Evolutionary conservation across 192 early-diverging fungal species (phyloP).

Genomic region (Coemansia sp.): DNA sequence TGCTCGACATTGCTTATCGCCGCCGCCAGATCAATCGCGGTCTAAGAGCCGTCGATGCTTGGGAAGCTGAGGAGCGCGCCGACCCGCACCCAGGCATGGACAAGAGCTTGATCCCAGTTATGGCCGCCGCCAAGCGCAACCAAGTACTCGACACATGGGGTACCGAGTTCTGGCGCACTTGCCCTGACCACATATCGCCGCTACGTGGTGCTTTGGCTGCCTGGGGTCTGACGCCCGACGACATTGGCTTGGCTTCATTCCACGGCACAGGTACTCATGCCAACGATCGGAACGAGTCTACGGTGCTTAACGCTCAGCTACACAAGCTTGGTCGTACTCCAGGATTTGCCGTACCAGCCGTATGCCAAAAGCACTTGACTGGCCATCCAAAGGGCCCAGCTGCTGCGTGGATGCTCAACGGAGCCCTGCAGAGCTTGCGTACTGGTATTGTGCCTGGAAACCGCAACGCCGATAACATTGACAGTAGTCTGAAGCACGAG

Average conservation of each 20-base stretch:
- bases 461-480: constrained; percentile 67
- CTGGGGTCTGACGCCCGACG: constrained; percentile 88
- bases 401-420: constrained; percentile 97
- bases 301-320: constrained; percentile 82
- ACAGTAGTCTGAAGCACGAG: constrained; percentile 69
- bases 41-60: constrained; percentile 13
- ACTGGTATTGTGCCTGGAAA: constrained; percentile 91
- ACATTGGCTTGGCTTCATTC: constrained; percentile 93
- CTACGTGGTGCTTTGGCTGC: constrained; percentile 84
- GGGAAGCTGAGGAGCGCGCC: constrained; percentile 18
- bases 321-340: constrained; percentile 81
- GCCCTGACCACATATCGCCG: constrained; percentile 65
- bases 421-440: constrained; percentile 81
- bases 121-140: constrained; percentile 60
- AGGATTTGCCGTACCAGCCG: constrained; percentile 75
- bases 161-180: constrained; percentile 78
- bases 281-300: constrained; percentile 95
- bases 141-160: constrained; percentile 78
- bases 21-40: constrained; percentile 65
- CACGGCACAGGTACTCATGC: constrained; percentile 94
- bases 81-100: neutral
- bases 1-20: constrained; percentile 85
- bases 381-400: constrained; percentile 96
- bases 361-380: constrained; percentile 94
- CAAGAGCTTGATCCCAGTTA: constrained; percentile 55